Evolutionary conservation across 495 filamentous ascomycete species (phyloP).

Genomic region (Podospora appendiculata): DNA sequence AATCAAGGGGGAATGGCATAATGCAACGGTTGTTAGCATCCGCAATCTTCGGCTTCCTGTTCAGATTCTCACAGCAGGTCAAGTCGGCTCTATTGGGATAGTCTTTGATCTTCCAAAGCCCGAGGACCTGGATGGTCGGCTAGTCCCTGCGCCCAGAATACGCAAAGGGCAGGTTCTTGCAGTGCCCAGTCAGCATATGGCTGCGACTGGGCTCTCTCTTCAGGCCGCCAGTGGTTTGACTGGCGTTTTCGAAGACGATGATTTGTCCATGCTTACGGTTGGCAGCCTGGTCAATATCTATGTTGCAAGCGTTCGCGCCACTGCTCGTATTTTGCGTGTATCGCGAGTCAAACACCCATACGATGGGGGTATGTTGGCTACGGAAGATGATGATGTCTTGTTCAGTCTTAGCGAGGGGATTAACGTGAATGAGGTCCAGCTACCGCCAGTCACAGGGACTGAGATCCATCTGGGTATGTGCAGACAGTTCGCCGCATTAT

Average conservation of each 20-base stretch:
- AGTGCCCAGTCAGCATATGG: slow-evolving; percentile 45
- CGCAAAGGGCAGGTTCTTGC: slow-evolving; percentile 82
- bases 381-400: slow-evolving; percentile 47
- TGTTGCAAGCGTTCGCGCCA: slow-evolving; percentile 76
- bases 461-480: slow-evolving; percentile 52
- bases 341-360: slow-evolving; percentile 12
- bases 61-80: slow-evolving; percentile 63
- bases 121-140: slow-evolving; percentile 1
- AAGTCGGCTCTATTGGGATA: slow-evolving; percentile 86
- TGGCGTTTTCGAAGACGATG: slow-evolving; percentile 37
- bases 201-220: slow-evolving; percentile 36
- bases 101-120: slow-evolving; percentile 38
- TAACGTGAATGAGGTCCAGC: slow-evolving; percentile 22
- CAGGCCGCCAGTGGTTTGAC: slow-evolving; percentile 50
- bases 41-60: slow-evolving; percentile 83
- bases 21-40: slow-evolving; percentile 72
- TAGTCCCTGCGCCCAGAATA: slow-evolving; percentile 36
- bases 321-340: slow-evolving; percentile 55
- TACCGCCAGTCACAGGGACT: slow-evolving; percentile 30
- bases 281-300: slow-evolving; percentile 69
- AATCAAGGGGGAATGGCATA: slow-evolving; percentile 61
- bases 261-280: slow-evolving; percentile 28
- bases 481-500: too few species aligned
- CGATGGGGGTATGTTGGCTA: slow-evolving; percentile 14
- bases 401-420: slow-evolving; percentile 56